Percentiles rank a stretch among this genome's conserved stretches.
These are phyloP conservation scores for Rosa persica DNA, from an alignment of 306 rosid species.

Conservation along the genomic window DNA sequence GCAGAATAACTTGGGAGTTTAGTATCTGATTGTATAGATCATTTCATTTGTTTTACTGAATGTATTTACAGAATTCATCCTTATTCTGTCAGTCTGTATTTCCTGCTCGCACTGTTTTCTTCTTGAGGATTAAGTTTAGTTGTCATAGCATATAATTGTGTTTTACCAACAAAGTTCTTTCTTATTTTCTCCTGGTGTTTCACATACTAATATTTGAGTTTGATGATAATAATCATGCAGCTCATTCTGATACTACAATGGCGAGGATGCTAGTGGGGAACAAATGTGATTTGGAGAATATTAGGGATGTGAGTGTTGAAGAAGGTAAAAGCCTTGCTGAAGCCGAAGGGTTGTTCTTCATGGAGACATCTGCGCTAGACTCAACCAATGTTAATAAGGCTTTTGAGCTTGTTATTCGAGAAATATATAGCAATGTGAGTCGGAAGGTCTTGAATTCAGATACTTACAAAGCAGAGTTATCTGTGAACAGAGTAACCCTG, in stretches of 20 bases:
- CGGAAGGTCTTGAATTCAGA: slow-evolving; percentile 91
- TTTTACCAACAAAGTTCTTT: not conserved
- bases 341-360: slow-evolving; percentile 87
- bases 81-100: not conserved
- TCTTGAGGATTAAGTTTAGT: not conserved
- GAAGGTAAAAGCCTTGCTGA: slow-evolving; percentile 92
- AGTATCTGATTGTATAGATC: not conserved
- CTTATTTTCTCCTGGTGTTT: not conserved
- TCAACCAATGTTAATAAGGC: slow-evolving; percentile 82
- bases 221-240: slow-evolving; percentile 47
- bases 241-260: slow-evolving; percentile 89
- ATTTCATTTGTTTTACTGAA: not conserved
- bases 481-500: slow-evolving; percentile 85
- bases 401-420: slow-evolving; percentile 81
- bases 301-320: slow-evolving; percentile 74
- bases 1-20: not conserved
- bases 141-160: not conserved
- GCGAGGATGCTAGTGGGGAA: slow-evolving; percentile 93
- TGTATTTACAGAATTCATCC: not conserved
- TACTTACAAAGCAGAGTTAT: slow-evolving; percentile 87
- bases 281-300: slow-evolving; percentile 80
- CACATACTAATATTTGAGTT: not conserved
- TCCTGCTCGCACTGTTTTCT: not conserved
- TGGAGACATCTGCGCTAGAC: slow-evolving; percentile 94
- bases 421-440: slow-evolving; percentile 88